phyloP scores from a whole-genome alignment of 83 land plant genomes.

The Thuja plicata region DNA sequence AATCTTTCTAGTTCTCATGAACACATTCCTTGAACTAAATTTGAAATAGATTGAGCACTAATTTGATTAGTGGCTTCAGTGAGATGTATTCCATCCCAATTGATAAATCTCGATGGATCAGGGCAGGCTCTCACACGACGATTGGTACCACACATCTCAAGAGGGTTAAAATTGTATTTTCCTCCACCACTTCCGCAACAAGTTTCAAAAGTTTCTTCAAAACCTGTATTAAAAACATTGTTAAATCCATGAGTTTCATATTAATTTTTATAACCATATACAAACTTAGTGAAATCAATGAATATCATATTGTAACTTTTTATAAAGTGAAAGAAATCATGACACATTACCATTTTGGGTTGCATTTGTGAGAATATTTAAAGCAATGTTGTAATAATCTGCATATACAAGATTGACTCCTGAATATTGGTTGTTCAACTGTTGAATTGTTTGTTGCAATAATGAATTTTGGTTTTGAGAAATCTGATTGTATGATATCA shows the following conservation, averaged over 20 bases:
- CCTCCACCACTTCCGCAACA: conserved; percentile 26
- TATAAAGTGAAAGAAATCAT: background rate
- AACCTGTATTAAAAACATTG: background rate
- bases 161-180: conserved; percentile 10
- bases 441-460: too few relatives aligned
- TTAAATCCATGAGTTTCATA: background rate
- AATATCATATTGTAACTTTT: background rate
- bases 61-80: conserved; percentile 4
- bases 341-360: background rate
- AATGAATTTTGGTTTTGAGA: too few relatives aligned
- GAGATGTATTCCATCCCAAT: conserved; percentile 25
- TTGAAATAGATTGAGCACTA: background rate
- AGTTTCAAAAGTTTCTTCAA: background rate
- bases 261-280: too few relatives aligned
- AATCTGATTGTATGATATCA: too few relatives aligned
- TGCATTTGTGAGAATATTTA: background rate
- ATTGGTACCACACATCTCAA: background rate
- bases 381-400: background rate
- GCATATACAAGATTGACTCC: background rate
- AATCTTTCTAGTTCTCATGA: too few relatives aligned
- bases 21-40: too few relatives aligned
- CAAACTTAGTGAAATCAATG: too few relatives aligned
- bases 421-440: too few relatives aligned
- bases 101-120: conserved; percentile 2
- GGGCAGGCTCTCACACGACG: background rate